Evolutionary conservation across 2,329 filamentous ascomycete species (phyloP).

Genomic region (Fusarium torreyae): DNA sequence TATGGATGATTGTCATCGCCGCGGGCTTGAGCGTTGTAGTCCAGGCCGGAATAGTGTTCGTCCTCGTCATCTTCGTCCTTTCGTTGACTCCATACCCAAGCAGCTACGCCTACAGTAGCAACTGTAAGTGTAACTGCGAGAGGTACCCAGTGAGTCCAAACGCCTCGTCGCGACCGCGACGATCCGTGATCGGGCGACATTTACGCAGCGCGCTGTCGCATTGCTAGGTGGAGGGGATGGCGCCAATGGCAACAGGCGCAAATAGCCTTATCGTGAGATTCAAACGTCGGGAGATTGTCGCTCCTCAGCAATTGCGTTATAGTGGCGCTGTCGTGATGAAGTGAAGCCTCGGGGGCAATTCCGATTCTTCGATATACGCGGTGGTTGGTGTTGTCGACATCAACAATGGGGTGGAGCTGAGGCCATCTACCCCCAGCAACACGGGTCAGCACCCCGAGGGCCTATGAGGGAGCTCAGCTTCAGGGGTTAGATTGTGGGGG

Average conservation of each 20-base stretch:
- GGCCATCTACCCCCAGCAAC: conserved; percentile 50
- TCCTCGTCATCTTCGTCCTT: conserved; percentile 78
- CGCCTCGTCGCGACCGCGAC: conserved; percentile 73
- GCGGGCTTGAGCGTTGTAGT: conserved; percentile 65
- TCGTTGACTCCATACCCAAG: conserved; percentile 95
- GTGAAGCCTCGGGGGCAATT: conserved; percentile 38
- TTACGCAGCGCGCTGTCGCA: conserved; percentile 56
- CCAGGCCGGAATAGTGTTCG: conserved; percentile 67
- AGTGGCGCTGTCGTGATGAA: conserved; percentile 30
- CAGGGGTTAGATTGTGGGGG: conserved; percentile 47
- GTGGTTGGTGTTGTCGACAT: conserved; percentile 52
- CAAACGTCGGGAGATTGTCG: not conserved
- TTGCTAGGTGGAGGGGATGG: conserved; percentile 49
- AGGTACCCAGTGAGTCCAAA: conserved; percentile 90
- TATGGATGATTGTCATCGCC: conserved; percentile 68
- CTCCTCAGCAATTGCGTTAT: conserved; percentile 24
- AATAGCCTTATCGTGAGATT: conserved; percentile 31
- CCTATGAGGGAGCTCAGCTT: conserved; percentile 43
- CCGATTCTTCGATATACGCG: conserved; percentile 46
- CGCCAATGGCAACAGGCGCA: conserved; percentile 42
- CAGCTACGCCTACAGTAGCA: conserved; percentile 86
- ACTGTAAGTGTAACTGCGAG: conserved; percentile 88
- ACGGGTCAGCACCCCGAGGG: conserved; percentile 48
- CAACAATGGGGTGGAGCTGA: conserved; percentile 52
- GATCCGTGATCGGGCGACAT: conserved; percentile 75